Base-by-base conservation (phyloP, 116 monocot genomes). In the Phalaenopsis hybrid region DNA sequence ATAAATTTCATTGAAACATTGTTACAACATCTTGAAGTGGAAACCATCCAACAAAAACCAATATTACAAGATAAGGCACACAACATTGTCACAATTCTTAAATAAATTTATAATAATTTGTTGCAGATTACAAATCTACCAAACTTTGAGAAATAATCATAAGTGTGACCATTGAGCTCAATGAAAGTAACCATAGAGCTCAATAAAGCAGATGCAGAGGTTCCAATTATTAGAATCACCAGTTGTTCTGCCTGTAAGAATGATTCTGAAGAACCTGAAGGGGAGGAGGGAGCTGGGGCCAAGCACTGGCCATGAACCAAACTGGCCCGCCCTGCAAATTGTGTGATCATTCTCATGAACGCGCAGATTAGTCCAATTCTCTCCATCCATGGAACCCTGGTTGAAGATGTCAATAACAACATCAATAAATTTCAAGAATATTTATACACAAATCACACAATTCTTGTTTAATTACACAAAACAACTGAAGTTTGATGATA, bases 161-260 rank as follows among this genome's bases (percentile, higher is more conserved):
- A 0, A 45, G 45, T 45, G 23, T 25, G 23, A 25, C 6, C 65
- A 65, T 12, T 34, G 3, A 70, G 70, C 13, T 70, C 70, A 98
- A 63, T 78, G 92, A 81, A 99, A 95, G 83, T 89, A 93, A 25
- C 95, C 95, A 85, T 99, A 99, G 4, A 99, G 74, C 77, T 99
- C 98, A 12, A 95, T 63, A 80, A 93, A 99, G 75, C 95, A 99
- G 49, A 99, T 93, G 86, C 91, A 95, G n/a, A 99, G 88, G 78
- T 90, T 92, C 93, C 90, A 91, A 3, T 77, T 70, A 44, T 89
- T 92, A 5, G 89, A 83, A 18, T 85, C 85, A n/a, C 86, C 88
- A 0, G 88, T 45, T 1, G 95, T 80, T 1, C 92, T 90, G 23
- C 85, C 90, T 1, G 80, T 93, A 69, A 93, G 28, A 57, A 86